phyloP scores from a whole-genome alignment of 805 yeast genomes.

The Kodamaea sagamina region DNA sequence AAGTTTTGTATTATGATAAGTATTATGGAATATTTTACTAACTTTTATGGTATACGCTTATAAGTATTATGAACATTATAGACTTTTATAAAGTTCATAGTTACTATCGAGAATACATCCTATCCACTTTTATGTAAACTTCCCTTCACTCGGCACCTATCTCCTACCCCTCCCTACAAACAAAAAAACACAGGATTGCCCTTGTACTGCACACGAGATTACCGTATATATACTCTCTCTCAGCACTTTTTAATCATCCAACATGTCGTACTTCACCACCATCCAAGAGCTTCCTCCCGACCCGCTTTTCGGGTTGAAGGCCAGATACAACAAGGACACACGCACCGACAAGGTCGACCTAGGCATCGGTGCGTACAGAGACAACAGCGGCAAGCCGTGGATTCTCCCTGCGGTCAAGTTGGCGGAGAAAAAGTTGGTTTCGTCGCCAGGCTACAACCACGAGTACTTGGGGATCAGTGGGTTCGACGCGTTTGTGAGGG shows the following conservation, averaged over 20 bases:
- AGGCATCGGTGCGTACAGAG: conserved; percentile 82
- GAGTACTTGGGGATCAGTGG: conserved; percentile 89
- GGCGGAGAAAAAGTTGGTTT: conserved; percentile 67
- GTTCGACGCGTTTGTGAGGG: conserved; percentile 60
- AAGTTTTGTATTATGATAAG: too few species aligned
- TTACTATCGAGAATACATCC: too few species aligned
- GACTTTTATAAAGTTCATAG: too few species aligned
- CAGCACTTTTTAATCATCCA: conserved; percentile 1
- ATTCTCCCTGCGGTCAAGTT: conserved; percentile 64
- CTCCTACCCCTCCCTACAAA: neutral
- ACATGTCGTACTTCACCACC: conserved; percentile 47
- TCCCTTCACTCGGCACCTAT: neutral
- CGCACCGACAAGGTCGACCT: conserved; percentile 75
- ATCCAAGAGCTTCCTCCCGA: conserved; percentile 77
- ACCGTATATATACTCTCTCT: neutral
- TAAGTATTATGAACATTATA: too few species aligned
- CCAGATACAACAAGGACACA: conserved; percentile 59
- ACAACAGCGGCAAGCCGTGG: conserved; percentile 70
- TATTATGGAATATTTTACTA: too few species aligned
- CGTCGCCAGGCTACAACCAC: conserved; percentile 68
- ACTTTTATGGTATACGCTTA: too few species aligned
- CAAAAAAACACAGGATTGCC: conserved; percentile 5
- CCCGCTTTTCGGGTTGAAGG: conserved; percentile 81
- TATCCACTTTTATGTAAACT: too few species aligned
- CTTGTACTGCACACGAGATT: conserved; percentile 3